Evolutionary conservation across 495 filamentous ascomycete genomes (phyloP), one percentile per base, ranked within the genome.

Genomic region (Peziza echinospora): DNA sequence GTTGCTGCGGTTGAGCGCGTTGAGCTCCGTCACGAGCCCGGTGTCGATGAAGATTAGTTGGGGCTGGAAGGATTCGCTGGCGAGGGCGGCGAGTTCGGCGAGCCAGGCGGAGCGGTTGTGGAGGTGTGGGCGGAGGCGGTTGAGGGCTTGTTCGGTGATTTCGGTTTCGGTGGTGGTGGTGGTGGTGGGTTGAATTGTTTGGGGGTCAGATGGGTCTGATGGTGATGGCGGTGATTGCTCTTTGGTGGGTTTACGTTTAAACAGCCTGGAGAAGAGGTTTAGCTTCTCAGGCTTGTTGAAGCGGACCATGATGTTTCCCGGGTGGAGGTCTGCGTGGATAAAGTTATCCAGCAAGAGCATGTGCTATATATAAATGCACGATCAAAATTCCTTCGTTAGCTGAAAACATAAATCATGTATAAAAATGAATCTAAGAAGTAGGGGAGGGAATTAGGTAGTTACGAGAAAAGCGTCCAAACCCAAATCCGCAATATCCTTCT

Each of bases 261-360:
- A 70, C 7, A 28, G 34, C n/a, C 46, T 30, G 26, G 71, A 67
- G 17, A 72, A 68, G 8, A 85, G 64, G 49, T 72, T 67, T 4
- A 91, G 71, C 47, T 76, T 68, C 25, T 75, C 75, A 0, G 84
- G 77, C 55, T 89, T 73, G 64, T 96, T 93, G 64, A 99, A 99
- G 49, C 91, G 84, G 41, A 99, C 91, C 87, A 99, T 96, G 65
- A 99, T 96, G 60, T 99, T 99, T 6, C 91, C 91, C 0, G 91
- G 91, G 55, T 99, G 91, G 8, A 99, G 67, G 62, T 99, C 91
- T n/a, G 91, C 89, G 54, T 99, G 91, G 45, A 94, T 76, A 59
- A 99, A 99, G 57, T 99, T 96, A 60, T 99, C 91, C 44, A 99
- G 78, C 10, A 99, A 70, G 3, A 99, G 69, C 91, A 99, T 99